phyloP scores from a whole-genome alignment of 371 early-diverging fungal genomes.

The Actinomortierella wolfii region DNA sequence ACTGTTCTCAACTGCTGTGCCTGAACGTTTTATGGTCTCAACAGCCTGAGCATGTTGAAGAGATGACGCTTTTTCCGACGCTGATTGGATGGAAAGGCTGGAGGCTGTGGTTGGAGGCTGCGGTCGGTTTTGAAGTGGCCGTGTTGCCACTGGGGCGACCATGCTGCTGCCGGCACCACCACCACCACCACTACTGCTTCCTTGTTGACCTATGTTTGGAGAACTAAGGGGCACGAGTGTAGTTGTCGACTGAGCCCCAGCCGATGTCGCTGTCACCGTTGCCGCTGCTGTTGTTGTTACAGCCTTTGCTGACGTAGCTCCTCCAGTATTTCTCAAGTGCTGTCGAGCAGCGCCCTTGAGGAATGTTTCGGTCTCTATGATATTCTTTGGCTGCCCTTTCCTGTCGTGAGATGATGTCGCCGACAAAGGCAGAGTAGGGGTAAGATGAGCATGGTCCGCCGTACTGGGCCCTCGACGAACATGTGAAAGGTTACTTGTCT shows the following conservation, averaged over 20 bases:
- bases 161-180: slow-evolving; percentile 6
- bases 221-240: slow-evolving; percentile 25
- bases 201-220: slow-evolving; percentile 27
- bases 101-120: not conserved
- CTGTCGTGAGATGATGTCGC: no score
- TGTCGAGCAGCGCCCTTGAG: slow-evolving; percentile 4
- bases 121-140: slow-evolving; percentile 7
- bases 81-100: slow-evolving; percentile 1
- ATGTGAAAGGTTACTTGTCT: slow-evolving; percentile 17
- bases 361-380: slow-evolving; percentile 12
- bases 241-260: slow-evolving; percentile 32
- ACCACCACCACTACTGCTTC: slow-evolving; percentile 11
- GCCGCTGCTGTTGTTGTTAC: slow-evolving; percentile 37
- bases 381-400: not conserved
- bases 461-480: slow-evolving; percentile 21
- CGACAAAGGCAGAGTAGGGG: no score
- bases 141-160: slow-evolving; percentile 2
- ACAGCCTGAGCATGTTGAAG: slow-evolving; percentile 3
- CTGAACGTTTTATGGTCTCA: slow-evolving; percentile 1
- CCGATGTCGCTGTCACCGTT: slow-evolving; percentile 38
- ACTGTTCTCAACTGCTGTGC: slow-evolving; percentile 6
- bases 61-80: not conserved
- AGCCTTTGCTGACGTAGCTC: not conserved
- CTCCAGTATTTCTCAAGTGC: slow-evolving; percentile 5
- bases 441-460: slow-evolving; percentile 5